These are phyloP conservation scores for Alternaria arbusti DNA, from an alignment of 2,329 filamentous ascomycete genomes.

Conservation along the genomic window DNA sequence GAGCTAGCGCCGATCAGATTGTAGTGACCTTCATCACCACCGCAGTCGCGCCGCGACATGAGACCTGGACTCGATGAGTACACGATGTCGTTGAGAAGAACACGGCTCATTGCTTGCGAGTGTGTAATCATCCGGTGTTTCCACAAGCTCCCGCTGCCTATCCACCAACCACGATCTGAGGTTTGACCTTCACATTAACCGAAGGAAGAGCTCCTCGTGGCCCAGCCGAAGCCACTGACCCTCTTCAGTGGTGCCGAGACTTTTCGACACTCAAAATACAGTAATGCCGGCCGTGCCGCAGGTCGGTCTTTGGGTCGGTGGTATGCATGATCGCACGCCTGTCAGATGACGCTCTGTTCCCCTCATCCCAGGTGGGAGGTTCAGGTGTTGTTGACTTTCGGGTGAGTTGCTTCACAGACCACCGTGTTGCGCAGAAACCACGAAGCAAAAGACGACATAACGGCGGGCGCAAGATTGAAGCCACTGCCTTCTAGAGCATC, in stretches of 20 bases:
- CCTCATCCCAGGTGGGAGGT: neutral
- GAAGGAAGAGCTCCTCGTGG: conserved; percentile 1
- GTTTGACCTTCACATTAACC: conserved; percentile 10
- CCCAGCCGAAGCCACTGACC: conserved; percentile 10
- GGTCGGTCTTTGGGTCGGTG: neutral
- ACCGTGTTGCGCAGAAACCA: conserved; percentile 4
- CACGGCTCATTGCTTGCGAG: neutral
- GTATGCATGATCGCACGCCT: conserved; percentile 7
- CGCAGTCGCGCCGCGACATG: neutral
- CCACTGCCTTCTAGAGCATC: neutral
- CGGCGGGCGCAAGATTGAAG: neutral
- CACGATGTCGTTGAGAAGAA: neutral
- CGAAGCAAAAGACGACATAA: neutral
- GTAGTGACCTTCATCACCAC: neutral
- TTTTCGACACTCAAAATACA: neutral
- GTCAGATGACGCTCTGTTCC: conserved; percentile 15
- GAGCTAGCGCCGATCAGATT: conserved; percentile 3
- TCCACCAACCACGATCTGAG: neutral
- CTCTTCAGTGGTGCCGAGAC: conserved; percentile 6
- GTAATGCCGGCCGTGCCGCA: conserved; percentile 2
- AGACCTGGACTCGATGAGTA: neutral
- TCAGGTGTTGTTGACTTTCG: neutral
- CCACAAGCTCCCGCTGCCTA: neutral
- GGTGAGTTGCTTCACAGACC: neutral
- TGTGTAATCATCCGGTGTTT: conserved; percentile 1